These are phyloP conservation scores for Metarhizium sp. DNA, from an alignment of 2,329 filamentous ascomycete genomes.

Conservation along the genomic window DNA sequence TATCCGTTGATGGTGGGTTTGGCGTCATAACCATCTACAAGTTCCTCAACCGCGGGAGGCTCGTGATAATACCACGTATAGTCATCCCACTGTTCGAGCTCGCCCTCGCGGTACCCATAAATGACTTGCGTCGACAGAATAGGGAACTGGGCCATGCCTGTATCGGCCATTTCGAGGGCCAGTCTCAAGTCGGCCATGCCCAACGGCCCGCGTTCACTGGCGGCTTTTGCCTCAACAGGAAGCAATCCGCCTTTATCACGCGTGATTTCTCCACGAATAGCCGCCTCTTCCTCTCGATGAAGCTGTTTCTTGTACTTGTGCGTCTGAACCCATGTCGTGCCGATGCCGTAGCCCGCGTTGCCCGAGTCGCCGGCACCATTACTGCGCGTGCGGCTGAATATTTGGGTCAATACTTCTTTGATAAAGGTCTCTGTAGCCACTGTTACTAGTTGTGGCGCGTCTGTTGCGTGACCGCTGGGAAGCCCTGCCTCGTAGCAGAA, in stretches of 20 bases:
- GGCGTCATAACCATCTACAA: conserved; percentile 13
- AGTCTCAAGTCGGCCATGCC: conserved; percentile 72
- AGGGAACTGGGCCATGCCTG: conserved; percentile 68
- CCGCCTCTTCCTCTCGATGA: conserved; percentile 64
- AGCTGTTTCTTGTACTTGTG: conserved; percentile 68
- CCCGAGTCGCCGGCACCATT: conserved; percentile 56
- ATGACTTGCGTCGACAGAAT: conserved; percentile 62
- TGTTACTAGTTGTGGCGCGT: conserved; percentile 55
- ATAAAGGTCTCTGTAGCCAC: conserved; percentile 58
- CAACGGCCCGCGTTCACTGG: conserved; percentile 60
- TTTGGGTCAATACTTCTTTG: conserved; percentile 53
- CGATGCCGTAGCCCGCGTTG: conserved; percentile 53
- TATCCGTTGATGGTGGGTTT: conserved; percentile 38
- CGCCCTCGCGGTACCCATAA: conserved; percentile 64
- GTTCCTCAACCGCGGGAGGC: conserved; percentile 18
- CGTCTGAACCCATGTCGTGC: conserved; percentile 67
- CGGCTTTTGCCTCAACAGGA: conserved; percentile 71
- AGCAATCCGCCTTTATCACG: conserved; percentile 70
- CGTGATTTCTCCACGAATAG: conserved; percentile 61
- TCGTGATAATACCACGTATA: conserved; percentile 42
- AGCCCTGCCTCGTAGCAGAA: conserved; percentile 60
- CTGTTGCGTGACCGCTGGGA: conserved; percentile 45
- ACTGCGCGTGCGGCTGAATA: conserved; percentile 55
- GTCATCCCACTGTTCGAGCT: conserved; percentile 58
- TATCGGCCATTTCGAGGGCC: conserved; percentile 65